Conservation (phyloP, 768 basidiomycete species). For the Lactifluus echinatus region DNA sequence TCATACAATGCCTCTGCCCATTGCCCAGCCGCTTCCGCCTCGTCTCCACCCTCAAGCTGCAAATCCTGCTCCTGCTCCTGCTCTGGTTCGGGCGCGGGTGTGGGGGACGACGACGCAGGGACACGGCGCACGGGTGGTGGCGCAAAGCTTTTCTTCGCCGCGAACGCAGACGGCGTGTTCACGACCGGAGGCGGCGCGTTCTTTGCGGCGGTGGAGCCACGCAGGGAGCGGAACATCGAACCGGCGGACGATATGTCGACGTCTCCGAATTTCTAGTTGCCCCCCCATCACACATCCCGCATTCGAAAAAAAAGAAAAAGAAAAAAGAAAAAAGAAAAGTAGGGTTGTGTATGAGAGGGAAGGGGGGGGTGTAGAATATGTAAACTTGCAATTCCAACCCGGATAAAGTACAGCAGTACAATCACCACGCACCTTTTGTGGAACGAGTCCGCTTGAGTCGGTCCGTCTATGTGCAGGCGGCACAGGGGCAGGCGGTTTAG, state of each 20-base stretch:
- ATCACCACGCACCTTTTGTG: conserved; percentile 14
- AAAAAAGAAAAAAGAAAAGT: not conserved
- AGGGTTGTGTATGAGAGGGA: too few relatives aligned
- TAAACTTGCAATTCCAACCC: too few relatives aligned
- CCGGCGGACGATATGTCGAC: conserved; percentile 46
- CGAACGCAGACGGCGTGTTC: conserved; percentile 33
- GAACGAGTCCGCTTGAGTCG: not conserved
- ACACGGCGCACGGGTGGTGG: conserved; percentile 42
- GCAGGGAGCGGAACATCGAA: conserved; percentile 38
- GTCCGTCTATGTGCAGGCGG: not conserved
- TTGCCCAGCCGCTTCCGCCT: conserved; percentile 41
- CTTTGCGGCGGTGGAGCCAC: conserved; percentile 35
- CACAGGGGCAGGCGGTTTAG: not conserved
- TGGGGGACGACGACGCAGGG: not conserved
- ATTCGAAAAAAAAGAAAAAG: not conserved
- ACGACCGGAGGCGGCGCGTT: conserved; percentile 31
- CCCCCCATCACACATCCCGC: not conserved
- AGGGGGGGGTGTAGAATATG: not conserved
- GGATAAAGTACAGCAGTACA: too few relatives aligned
- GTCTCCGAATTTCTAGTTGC: conserved; percentile 49
- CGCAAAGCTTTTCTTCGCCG: conserved; percentile 35
- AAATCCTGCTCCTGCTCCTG: conserved; percentile 7
- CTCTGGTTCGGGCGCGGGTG: not conserved
- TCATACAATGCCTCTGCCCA: conserved; percentile 79
- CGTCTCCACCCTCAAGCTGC: conserved; percentile 28